phyloP scores from a whole-genome alignment of 352 stramenopile species.

The Peronosclerospora sorghi region DNA sequence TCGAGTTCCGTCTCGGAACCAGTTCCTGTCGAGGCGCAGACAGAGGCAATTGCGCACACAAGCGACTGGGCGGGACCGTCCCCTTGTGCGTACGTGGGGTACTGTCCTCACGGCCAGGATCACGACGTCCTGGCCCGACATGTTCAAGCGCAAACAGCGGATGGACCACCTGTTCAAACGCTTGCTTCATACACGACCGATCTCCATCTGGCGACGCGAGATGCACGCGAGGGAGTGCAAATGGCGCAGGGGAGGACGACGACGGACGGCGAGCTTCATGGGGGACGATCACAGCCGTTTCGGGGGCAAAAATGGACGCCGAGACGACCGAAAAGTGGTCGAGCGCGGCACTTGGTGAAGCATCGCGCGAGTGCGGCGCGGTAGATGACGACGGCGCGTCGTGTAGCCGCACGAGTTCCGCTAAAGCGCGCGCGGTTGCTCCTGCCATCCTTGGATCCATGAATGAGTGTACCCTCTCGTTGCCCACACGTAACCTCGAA shows the following conservation, averaged over 20 bases:
- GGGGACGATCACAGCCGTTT: constrained; percentile 37
- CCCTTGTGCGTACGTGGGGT: constrained; percentile 8
- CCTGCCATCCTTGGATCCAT: too few species aligned
- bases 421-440: constrained; percentile 27
- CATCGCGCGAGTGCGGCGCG: background rate
- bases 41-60: constrained; percentile 68
- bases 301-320: constrained; percentile 29
- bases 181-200: constrained; percentile 6
- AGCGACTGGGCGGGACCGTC: constrained; percentile 27
- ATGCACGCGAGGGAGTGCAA: constrained; percentile 30
- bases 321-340: constrained; percentile 36
- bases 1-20: constrained; percentile 26
- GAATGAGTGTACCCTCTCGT: too few species aligned
- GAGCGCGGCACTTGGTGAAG: constrained; percentile 14
- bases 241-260: constrained; percentile 4
- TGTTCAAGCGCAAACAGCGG: constrained; percentile 36
- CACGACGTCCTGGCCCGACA: constrained; percentile 27
- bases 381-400: background rate
- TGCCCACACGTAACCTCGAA: background rate
- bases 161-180: constrained; percentile 18
- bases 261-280: background rate
- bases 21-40: constrained; percentile 40
- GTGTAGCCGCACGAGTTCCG: constrained; percentile 30
- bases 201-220: constrained; percentile 28
- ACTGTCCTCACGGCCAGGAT: constrained; percentile 11